Evolutionary conservation across 768 basidiomycete genomes (phyloP).

Genomic region (Tulasnella sp.): DNA sequence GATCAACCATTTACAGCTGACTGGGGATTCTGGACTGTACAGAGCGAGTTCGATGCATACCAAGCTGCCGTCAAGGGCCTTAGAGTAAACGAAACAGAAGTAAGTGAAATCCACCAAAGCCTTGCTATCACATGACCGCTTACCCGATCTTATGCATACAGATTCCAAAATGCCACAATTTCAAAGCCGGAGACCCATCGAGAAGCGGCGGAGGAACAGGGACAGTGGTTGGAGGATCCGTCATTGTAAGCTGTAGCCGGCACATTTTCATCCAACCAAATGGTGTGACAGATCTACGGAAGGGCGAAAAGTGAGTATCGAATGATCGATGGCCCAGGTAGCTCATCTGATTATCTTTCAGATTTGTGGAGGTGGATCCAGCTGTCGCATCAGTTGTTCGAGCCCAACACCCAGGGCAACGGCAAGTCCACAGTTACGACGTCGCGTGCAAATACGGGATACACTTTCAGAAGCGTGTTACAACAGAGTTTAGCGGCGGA

Average conservation of each 20-base stretch:
- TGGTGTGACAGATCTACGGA: neutral
- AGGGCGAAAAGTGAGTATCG: neutral
- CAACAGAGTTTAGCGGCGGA: neutral
- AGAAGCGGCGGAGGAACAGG: neutral
- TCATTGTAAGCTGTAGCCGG: neutral
- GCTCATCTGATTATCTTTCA: neutral
- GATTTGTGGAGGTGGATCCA: neutral
- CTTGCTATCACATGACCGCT: too few relatives aligned
- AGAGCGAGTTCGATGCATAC: neutral
- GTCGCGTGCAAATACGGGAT: neutral
- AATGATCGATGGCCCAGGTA: too few relatives aligned
- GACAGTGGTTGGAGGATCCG: neutral
- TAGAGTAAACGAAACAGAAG: neutral
- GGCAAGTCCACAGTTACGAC: neutral
- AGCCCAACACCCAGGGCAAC: neutral
- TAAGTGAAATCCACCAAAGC: neutral
- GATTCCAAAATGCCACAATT: neutral
- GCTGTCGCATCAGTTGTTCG: neutral
- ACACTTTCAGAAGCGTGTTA: neutral
- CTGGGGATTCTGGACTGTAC: neutral
- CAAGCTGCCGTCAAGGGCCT: neutral
- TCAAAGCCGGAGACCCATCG: neutral
- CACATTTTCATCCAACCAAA: neutral
- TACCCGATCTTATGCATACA: too few relatives aligned
- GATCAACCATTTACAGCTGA: neutral